Conservation (phyloP, 2,329 filamentous ascomycete genomes). For the Colletotrichum australisinense region DNA sequence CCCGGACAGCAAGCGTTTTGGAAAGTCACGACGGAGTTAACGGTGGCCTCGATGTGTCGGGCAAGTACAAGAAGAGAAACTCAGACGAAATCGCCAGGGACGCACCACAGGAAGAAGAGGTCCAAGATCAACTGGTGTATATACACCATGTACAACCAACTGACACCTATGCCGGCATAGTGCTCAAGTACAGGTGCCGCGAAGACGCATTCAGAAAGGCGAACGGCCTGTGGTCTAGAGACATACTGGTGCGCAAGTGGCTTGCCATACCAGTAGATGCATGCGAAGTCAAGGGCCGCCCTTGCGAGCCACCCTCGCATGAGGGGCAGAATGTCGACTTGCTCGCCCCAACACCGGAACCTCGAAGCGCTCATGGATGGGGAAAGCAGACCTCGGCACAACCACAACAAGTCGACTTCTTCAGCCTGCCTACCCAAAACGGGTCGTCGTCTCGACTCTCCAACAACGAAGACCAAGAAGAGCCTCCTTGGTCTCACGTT, state of each 20-base stretch:
- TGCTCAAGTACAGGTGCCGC: constrained; percentile 89
- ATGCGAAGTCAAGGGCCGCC: constrained; percentile 83
- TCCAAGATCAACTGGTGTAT: constrained; percentile 86
- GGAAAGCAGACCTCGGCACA: constrained; percentile 37
- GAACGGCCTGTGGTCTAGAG: constrained; percentile 95
- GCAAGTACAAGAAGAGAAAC: constrained; percentile 72
- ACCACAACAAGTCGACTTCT: constrained; percentile 43
- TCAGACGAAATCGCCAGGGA: constrained; percentile 69
- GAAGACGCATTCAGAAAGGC: constrained; percentile 85
- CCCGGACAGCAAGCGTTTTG: constrained; percentile 68
- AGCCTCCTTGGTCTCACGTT: constrained; percentile 84
- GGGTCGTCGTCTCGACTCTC: constrained; percentile 3
- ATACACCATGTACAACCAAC: constrained; percentile 84
- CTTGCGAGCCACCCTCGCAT: constrained; percentile 65
- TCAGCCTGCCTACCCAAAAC: constrained; percentile 26
- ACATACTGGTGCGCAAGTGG: constrained; percentile 86
- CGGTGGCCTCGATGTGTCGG: constrained; percentile 65
- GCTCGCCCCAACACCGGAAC: constrained; percentile 61
- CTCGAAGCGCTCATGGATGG: constrained; percentile 38
- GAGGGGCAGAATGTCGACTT: constrained; percentile 58
- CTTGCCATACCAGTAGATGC: constrained; percentile 90
- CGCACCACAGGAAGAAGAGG: constrained; percentile 64
- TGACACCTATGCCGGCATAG: constrained; percentile 92
- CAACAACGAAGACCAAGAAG: constrained; percentile 60
- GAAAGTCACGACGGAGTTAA: constrained; percentile 72